Evolutionary conservation across 139 green algal genomes (phyloP), one percentile per base, ranked within the genome.

Genomic region (Chlamydomonas sp.): DNA sequence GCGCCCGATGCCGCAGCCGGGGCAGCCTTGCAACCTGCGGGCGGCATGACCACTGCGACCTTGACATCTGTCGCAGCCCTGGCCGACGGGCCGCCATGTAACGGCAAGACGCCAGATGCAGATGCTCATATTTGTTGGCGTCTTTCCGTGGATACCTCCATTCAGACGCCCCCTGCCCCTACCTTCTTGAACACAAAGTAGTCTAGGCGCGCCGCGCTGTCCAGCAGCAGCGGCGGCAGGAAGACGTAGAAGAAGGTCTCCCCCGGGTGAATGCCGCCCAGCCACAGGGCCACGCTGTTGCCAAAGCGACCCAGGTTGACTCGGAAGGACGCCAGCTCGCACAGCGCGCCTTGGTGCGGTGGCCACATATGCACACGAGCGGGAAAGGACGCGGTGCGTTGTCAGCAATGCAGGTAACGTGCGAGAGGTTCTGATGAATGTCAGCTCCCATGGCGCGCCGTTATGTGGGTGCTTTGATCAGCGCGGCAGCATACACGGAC

Each of bases 151-250:
- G 73, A 16, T 57, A 12, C 17, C 17, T 20, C 16, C 73, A 78
- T 57, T 31, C 8, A 14, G 14, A 78, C 73, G 8, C 8, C 16
- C 49, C 49, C 20, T 9, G 16, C 49, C 17, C 77, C 58, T 57
- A 94, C 96, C 95, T 97, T 96, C n/a, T 96, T 95, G 90, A 99
- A 99, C 31, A 98, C 89, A 89, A 97, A 99, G 79, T 96, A 98
- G 86, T 99, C 97, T 3, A 98, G 91, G 0, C 94, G 89, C 5
- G 93, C 88, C 1, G 94, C 91, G 61, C 83, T 91, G 85, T 97
- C 94, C 49, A 97, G 86, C 67, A 96, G 90, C 85, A 97, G 85
- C 12, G 95, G 95, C 20, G 97, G 97, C 78, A 99, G 92, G 89
- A 99, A 99, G 68, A 97, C 90, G 86, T 97, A 97, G 82, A 97